Evolutionary conservation across 2,329 filamentous ascomycete species (phyloP).

Genomic region (Fusarium pseudograminearum): DNA sequence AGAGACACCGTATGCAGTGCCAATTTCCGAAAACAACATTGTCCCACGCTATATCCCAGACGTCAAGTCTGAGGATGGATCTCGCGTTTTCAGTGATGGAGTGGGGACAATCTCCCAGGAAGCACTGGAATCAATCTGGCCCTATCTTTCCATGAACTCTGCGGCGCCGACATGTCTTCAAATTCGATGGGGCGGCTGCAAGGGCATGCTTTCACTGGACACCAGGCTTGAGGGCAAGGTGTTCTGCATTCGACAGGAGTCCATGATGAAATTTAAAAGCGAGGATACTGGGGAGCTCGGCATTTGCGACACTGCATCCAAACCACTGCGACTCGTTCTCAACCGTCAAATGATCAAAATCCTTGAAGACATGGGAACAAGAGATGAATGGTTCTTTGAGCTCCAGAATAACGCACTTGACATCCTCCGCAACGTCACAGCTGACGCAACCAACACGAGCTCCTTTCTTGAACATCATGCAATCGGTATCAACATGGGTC

Average conservation of each 20-base stretch:
- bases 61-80: conserved; percentile 61
- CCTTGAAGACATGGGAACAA: conserved; percentile 79
- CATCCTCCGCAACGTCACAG: conserved; percentile 69
- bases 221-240: conserved; percentile 66
- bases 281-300: conserved; percentile 68
- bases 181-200: conserved; percentile 78
- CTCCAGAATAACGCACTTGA: conserved; percentile 73
- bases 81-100: conserved; percentile 80
- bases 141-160: conserved; percentile 60
- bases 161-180: conserved; percentile 75
- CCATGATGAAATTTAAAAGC: conserved; percentile 84
- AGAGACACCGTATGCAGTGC: conserved; percentile 75
- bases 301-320: conserved; percentile 77
- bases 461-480: conserved; percentile 72
- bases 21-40: conserved; percentile 57
- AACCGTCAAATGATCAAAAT: conserved; percentile 90
- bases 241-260: conserved; percentile 72
- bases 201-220: conserved; percentile 83
- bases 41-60: conserved; percentile 58
- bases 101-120: conserved; percentile 77
- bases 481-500: conserved; percentile 69
- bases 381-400: conserved; percentile 68
- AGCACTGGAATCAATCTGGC: conserved; percentile 71
- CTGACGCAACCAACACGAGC: conserved; percentile 70
- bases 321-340: conserved; percentile 75